Base-by-base conservation (phyloP, 306 rosid species). In the Fragaria iinumae region DNA sequence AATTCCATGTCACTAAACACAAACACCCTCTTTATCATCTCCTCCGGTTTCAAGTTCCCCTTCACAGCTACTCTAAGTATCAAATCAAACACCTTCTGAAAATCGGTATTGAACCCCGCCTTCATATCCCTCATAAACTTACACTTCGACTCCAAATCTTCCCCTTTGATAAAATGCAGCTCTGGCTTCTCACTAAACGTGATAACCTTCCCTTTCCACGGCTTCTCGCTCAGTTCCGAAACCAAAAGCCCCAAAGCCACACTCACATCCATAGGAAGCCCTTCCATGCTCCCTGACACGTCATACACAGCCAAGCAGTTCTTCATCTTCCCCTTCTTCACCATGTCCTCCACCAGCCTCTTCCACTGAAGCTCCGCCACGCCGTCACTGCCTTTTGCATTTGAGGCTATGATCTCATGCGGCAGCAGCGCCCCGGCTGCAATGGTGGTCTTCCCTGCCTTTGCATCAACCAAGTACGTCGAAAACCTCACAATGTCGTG, bases 1-100 rank as follows among this genome's bases (percentile, higher is more conserved):
- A 90, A 90, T 77, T 90, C 96, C 91, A 90, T 90, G 71, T 87
- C 93, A 76, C 91, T 90, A 62, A 90, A 90, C 23, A 87, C 91
- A 47, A 90, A 79, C 25, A 88, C 74, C 83, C 88, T 87, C 82
- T 87, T 87, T 5, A 90, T 57, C 64, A 57, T 57, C 27, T 59
- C 64, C 36, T 23, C 65, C 17, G 65, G 65, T 29, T 59, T 59
- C 81, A 88, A 48, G 2, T 82, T 80, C 68, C 91, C 93, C 32
- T 79, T 81, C 5, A 83, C 89, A 39, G 89, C 96, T 21, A 84
- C 87, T 3, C 78, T 74, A 56, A 88, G 72, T 10, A 88, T 80
- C 36, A 17, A 74, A 81, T 90, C 90, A 69, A 90, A 90, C 68
- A 88, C 93, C 74, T 50, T 85, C 80, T 87, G 87, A 11, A 90